Base-by-base conservation (phyloP, 164 flowering plant genomes). In the Taxillus chinensis region DNA sequence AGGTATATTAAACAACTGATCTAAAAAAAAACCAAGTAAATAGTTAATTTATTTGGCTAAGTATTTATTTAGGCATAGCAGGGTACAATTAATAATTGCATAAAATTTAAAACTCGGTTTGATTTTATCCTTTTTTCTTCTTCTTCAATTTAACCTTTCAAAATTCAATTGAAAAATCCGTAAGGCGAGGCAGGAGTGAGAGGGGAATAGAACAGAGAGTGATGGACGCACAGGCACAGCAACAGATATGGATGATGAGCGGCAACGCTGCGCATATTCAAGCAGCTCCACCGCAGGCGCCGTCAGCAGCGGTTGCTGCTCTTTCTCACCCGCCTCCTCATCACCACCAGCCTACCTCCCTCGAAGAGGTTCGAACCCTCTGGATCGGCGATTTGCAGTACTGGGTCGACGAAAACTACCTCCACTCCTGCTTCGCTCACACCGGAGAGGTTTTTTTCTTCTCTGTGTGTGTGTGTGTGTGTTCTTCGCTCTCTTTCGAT, bases 371-470 rank as follows among this genome's bases (percentile, higher is more conserved):
- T 7, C 59, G 92, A 52, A 88, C 98, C 37, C 92, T 90, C 3
- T 92, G 98, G 98, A 90, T 92, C 64, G 98, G 98, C 0, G 98
- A 93, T 74, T 75, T 93, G 57, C 97, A 92, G 73, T 86, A 82
- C 60, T 93, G 98, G 98, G 92, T 79, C 71, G 97, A 93, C 58
- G 98, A 93, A 55, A 39, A 53, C 63, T 90, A 93, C 67, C 95
- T 93, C 75, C 75, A 70, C 37, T n/a, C 66, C 70, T 93, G 98
- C 82, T 93, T 93, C 73, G 62, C 92, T 56, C 95, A 80, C 75
- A 78, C 97, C 60, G 90, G 86, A 67, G 96, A 93, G 89, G 97
- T 90, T 7, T 15, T 12, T 45, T n/a, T 17, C 40, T 15, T 3
- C 40, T 11, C 61, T 41, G 27, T 16, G 42, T 60, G 60, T 67